Percentiles rank a stretch among this genome's conserved stretches.
Evolutionary conservation across 345 rosid genomes (phyloP).

Genomic region (Syzygium oleosum): DNA sequence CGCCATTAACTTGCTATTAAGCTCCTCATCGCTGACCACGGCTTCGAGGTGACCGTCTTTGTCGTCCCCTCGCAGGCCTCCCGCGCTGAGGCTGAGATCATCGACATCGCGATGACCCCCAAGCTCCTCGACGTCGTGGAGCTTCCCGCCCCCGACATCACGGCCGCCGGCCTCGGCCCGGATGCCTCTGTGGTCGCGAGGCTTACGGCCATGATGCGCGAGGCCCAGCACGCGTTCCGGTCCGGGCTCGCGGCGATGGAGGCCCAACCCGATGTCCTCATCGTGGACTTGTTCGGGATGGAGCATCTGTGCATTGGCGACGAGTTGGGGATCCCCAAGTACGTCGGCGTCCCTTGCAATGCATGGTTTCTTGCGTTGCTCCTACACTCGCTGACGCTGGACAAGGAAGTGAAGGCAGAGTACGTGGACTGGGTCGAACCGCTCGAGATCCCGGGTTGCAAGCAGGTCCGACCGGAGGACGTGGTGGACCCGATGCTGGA

Average conservation of each 20-base stretch:
- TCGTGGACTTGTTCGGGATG: conserved; percentile 41
- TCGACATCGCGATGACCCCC: conserved; percentile 5
- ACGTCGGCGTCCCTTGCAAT: conserved; percentile 15
- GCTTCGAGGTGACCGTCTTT: conserved; percentile 29
- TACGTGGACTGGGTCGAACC: conserved; percentile 22
- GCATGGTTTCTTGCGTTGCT: conserved; percentile 51
- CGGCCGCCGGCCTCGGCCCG: conserved; percentile 16
- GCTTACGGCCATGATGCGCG: conserved; percentile 28
- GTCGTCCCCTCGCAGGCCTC: conserved; percentile 14
- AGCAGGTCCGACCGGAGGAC: conserved; percentile 32
- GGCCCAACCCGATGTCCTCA: conserved; percentile 28
- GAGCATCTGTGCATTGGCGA: conserved; percentile 23
- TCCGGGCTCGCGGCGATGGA: conserved; percentile 18
- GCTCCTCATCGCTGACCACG: conserved; percentile 22
- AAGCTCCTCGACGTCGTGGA: conserved; percentile 11
- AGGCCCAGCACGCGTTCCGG: conserved; percentile 16
- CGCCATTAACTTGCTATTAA: too few species aligned
- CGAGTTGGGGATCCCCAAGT: conserved; percentile 28
- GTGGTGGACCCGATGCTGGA: conserved; percentile 26
- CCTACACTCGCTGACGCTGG: conserved; percentile 19
- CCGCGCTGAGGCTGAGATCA: conserved; percentile 10
- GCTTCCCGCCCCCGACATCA: conserved; percentile 19
- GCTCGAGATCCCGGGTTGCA: conserved; percentile 44
- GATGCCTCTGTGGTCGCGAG: conserved; percentile 12
- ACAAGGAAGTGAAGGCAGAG: conserved; percentile 28